Conservation (phyloP, 2,329 filamentous ascomycete genomes). For the Plectosphaerella plurivora region DNA sequence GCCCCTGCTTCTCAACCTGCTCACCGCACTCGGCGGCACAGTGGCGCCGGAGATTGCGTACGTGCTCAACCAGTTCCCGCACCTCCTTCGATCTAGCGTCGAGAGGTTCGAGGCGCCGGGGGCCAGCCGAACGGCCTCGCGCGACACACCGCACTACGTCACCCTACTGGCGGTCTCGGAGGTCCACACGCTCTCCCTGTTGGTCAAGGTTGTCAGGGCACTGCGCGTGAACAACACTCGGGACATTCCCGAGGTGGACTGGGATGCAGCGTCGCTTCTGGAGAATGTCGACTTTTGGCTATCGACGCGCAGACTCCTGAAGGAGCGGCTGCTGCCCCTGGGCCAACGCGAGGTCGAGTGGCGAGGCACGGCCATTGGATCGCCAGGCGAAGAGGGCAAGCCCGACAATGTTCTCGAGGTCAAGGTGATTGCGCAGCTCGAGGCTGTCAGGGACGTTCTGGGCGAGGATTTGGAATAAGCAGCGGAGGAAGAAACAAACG, state of each 20-base stretch:
- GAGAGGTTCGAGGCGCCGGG: constrained; percentile 64
- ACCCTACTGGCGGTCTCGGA: constrained; percentile 72
- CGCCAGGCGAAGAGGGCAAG: constrained; percentile 23
- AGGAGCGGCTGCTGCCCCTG: constrained; percentile 68
- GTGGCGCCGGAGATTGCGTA: constrained; percentile 80
- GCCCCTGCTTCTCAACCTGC: constrained; percentile 82
- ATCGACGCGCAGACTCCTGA: constrained; percentile 61
- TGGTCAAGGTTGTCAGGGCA: constrained; percentile 67
- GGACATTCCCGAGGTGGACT: constrained; percentile 68
- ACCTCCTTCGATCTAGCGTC: constrained; percentile 68
- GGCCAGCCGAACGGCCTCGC: constrained; percentile 45
- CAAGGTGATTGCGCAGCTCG: constrained; percentile 67
- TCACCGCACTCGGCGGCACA: constrained; percentile 74
- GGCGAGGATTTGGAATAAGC: constrained; percentile 41
- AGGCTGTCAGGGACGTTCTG: constrained; percentile 52
- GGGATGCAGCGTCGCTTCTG: constrained; percentile 67
- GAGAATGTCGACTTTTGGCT: constrained; percentile 86
- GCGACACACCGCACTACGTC: constrained; percentile 56
- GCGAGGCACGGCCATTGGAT: constrained; percentile 36
- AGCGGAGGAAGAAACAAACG: background rate
- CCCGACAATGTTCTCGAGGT: constrained; percentile 63
- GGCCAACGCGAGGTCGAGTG: constrained; percentile 68
- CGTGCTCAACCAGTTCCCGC: constrained; percentile 86
- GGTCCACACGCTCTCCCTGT: constrained; percentile 71
- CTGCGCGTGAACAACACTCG: constrained; percentile 63